These are phyloP conservation scores for Neonectria punicea DNA, from an alignment of 2,329 filamentous ascomycete genomes.

Conservation along the genomic window DNA sequence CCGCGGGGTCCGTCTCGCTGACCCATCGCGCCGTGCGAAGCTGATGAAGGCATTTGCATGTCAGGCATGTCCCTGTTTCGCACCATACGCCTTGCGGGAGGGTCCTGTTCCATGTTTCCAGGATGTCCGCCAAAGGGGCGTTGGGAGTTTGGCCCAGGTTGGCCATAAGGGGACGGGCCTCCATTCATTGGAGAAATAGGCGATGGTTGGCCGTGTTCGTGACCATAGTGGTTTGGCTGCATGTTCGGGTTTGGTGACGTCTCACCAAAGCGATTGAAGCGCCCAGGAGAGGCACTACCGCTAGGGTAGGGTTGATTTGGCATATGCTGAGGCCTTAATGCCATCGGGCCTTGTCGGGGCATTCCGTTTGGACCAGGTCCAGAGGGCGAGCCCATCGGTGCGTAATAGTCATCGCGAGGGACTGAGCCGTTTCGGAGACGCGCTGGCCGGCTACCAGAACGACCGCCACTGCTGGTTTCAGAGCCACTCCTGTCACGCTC, in stretches of 20 bases:
- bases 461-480: constrained; percentile 60
- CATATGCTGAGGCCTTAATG: constrained; percentile 57
- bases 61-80: constrained; percentile 63
- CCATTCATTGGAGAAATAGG: constrained; percentile 53
- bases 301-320: constrained; percentile 54
- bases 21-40: constrained; percentile 56
- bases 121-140: constrained; percentile 27
- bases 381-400: constrained; percentile 35
- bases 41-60: constrained; percentile 59
- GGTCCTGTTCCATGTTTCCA: constrained; percentile 23
- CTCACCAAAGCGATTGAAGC: constrained; percentile 39
- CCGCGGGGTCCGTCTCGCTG: constrained; percentile 49
- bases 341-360: constrained; percentile 45
- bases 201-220: constrained; percentile 55
- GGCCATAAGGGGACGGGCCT: constrained; percentile 29
- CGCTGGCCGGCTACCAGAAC: constrained; percentile 52
- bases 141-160: constrained; percentile 24
- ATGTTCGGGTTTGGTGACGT: constrained; percentile 27
- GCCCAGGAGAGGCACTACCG: constrained; percentile 32
- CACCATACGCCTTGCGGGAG: constrained; percentile 51
- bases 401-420: constrained; percentile 51
- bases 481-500: constrained; percentile 67
- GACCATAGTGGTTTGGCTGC: constrained; percentile 36
- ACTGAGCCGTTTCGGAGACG: constrained; percentile 52
- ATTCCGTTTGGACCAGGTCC: constrained; percentile 39